Base-by-base conservation (phyloP, 2,329 filamentous ascomycete species). In the Cladophialophora exuberans region DNA sequence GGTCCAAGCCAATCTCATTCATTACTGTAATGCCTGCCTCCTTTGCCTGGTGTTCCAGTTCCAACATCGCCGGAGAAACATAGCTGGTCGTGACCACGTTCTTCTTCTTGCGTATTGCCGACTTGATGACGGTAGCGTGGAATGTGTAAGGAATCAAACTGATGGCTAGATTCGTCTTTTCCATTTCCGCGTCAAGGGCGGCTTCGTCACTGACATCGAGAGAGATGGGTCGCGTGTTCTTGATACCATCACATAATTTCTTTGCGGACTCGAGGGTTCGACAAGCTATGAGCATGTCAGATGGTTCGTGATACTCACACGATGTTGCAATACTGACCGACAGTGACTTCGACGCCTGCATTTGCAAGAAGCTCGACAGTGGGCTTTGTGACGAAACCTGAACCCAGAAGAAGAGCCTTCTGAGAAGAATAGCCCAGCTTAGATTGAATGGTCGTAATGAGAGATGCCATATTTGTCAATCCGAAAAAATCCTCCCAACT, bases 71-170 rank as follows among this genome's bases (percentile, higher is more conserved):
- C 3, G 90, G 90, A 3, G 89, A 95, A 64, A 96, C 89, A 70
- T 97, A 97, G 63, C 85, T 90, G 25, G 93, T 97, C 56, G 93
- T 97, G 69, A 97, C 92, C 58, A 97, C 91, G 78, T 97, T 79
- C 83, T 93, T 96, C 88, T 96, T 97, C 68, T 87, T 83, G 68
- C 87, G 84, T 76, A 97, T 97, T 61, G 91, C 93, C 30, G 88
- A 86, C 82, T 96, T 93, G 83, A 97, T 95, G 67, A 97, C 91
- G 52, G 82, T 80, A 41, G 87, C 89, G 74, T 96, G 91, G 82
- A 85, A 90, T 57, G 85, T 95, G 78, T 97, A 97, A 46, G 93
- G 93, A 66, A 97, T 96, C 74, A 97, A 73, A 69, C 79, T 84
- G 72, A 92, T 88, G 70, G 88, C 85, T 9, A 96, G 76, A 70